Base-by-base conservation (phyloP, 2,329 filamentous ascomycete species). In the Ambrosiella beaveri region DNA sequence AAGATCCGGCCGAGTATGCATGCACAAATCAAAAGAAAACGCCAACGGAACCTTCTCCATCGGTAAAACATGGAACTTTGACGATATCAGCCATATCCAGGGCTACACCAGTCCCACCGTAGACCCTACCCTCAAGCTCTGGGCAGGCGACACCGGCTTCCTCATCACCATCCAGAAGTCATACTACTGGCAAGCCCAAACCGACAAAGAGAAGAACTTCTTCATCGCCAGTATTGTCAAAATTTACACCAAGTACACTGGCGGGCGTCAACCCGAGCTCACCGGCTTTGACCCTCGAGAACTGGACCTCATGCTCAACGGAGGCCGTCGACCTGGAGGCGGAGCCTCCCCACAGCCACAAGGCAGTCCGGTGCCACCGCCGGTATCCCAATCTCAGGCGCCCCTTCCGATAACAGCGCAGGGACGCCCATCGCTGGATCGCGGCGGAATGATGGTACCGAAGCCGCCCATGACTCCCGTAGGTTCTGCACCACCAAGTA, bases 1-100 rank as follows among this genome's bases (percentile, higher is more conserved):
- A 62, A 93, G 88, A 66, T 95, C 91, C 1, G 93, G 91, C 58
- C 80, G 89, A 61, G 91, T 98, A 54, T 86, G 90, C 66, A 82
- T 98, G 74, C 93, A 98, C 75, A 98, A 98, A 71, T 91, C 89
- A 59, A 85, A 95, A 65, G 93, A 98, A 72, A 98, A 98, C 68
- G 76, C 80, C 58, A 96, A 95, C 69, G 89, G 89, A 58, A 82
- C 87, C 27, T 98, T 96, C 70, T 97, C 91, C 17, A 95, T 98
- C 64, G 93, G 93, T 63, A 98, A 98, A 73, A 95, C 93, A 2
- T 98, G 93, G 93, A 86, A 90, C 68, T 79, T 98, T 64, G 91
- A 97, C 70, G 93, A 98, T 67, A 74, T 98, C 54, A 79, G 80
- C 3, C 77, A 79, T 51, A 86, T 98, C 63, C 86, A 95, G 68